Percentiles rank a stretch among this genome's conserved stretches.
Conservation (phyloP, 129 eudicot genomes). For the Artemisia argyi region DNA sequence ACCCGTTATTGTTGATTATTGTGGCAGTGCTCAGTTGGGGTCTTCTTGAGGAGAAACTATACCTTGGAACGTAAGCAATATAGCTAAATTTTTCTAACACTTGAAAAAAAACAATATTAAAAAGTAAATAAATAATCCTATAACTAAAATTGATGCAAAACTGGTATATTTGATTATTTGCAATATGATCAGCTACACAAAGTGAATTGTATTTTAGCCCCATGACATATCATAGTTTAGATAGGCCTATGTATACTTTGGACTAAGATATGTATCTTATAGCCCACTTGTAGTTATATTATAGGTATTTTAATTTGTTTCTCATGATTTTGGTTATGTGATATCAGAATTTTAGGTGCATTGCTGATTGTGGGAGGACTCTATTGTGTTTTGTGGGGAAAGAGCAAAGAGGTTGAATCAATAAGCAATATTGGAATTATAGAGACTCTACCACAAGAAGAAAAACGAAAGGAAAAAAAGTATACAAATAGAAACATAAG, state of each 20-base stretch:
- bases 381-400: constrained; percentile 81
- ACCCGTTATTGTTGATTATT: constrained; percentile 65
- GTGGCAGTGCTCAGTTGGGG: constrained; percentile 83
- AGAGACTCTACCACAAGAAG: too few species aligned
- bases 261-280: neutral
- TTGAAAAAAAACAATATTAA: too few species aligned
- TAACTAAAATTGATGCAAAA: too few species aligned
- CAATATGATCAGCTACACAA: too few species aligned
- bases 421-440: too few species aligned
- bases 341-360: constrained; percentile 59
- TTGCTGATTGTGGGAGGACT: constrained; percentile 64
- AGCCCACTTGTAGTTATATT: neutral
- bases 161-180: neutral
- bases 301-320: neutral
- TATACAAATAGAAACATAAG: too few species aligned
- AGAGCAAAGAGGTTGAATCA: constrained; percentile 40
- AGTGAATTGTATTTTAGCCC: too few species aligned
- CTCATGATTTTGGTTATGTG: neutral
- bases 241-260: too few species aligned
- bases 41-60: constrained; percentile 63
- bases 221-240: too few species aligned
- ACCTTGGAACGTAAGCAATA: constrained; percentile 75
- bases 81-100: neutral
- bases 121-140: too few species aligned
- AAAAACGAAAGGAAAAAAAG: too few species aligned